Evolutionary conservation across 805 yeast species (phyloP), one percentile per base, ranked within the genome.

Genomic region (Groenewaldozyma tartarivorans): DNA sequence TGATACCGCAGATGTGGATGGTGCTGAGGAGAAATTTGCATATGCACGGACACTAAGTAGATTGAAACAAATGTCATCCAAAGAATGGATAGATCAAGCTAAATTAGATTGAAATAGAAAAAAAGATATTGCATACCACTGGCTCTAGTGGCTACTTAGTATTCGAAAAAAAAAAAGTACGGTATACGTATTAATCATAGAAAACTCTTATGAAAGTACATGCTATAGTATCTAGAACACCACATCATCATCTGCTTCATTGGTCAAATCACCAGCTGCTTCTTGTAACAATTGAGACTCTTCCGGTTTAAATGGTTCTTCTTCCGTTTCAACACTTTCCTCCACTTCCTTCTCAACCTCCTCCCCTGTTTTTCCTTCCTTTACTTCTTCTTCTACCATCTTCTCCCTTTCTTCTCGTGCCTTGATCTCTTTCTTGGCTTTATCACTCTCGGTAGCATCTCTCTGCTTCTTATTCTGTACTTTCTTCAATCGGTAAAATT

Each of bases 1-100:
- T 48, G 52, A 53, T 19, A 61, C 83, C 58, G 83, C 81, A 18
- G 71, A 69, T n/a, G 71, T 92, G 64, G 84, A 83, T 4, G 72
- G 92, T 32, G 97, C 87, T 61, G 98, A 90, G 61, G 98, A 90
- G 63, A 75, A 81, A 59, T 92, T 90, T 66, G 98, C 98, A 17
- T 90, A 90, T 68, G 95, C 96, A 0, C 74, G 98, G 56, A 96
- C 97, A 0, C 67, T 90, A 44, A 80, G 92, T 52, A 76, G 98
- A 57, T 68, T 92, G 49, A 74, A 88, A 33, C 97, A 90, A 51
- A 90, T 90, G 96, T 80, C 94, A 49, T 81, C 95, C 4, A 79
- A 79, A 20, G 94, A 82, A 39, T 90, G 98, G 98, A 54, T 46
- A 13, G 48, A 44, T 18, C 39, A 42, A 20, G 19, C 20, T 24